These are phyloP conservation scores for Mikania micrantha DNA, from an alignment of 129 eudicot species.

Conservation along the genomic window DNA sequence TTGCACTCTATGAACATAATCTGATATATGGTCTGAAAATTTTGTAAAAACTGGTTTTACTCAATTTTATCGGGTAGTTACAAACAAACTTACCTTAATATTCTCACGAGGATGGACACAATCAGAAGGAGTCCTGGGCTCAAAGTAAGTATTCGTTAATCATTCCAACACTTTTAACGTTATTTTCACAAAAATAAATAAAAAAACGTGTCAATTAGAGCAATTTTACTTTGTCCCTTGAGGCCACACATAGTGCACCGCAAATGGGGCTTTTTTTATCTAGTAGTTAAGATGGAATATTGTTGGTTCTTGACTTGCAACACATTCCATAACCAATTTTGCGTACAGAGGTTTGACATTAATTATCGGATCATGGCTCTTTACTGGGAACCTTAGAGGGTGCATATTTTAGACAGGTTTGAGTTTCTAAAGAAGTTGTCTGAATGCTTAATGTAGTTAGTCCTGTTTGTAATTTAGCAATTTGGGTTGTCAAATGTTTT, in stretches of 20 bases:
- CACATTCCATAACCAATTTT: not conserved
- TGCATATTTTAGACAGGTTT: not conserved
- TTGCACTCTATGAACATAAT: constrained; percentile 1
- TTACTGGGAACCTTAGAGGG: not conserved
- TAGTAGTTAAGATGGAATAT: constrained; percentile 11
- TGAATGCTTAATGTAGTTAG: not conserved
- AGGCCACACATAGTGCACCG: too few relatives aligned
- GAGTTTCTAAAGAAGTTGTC: not conserved
- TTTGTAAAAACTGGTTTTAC: not conserved
- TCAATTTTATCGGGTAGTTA: too few relatives aligned
- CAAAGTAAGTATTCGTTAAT: too few relatives aligned
- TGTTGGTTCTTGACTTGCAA: not conserved
- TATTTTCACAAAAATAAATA: too few relatives aligned
- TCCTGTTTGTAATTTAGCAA: not conserved
- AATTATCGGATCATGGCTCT: not conserved
- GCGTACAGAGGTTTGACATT: not conserved
- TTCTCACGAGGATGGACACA: too few relatives aligned
- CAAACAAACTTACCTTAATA: too few relatives aligned
- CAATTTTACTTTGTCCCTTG: too few relatives aligned
- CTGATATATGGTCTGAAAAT: not conserved
- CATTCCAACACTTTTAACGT: too few relatives aligned
- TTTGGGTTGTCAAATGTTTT: not conserved
- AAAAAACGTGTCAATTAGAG: too few relatives aligned
- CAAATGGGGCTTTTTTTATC: too few relatives aligned
- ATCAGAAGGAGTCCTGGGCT: too few relatives aligned